Evolutionary conservation across 306 rosid species (phyloP), one percentile per base, ranked within the genome.

Genomic region (Ochetophila trinervis): DNA sequence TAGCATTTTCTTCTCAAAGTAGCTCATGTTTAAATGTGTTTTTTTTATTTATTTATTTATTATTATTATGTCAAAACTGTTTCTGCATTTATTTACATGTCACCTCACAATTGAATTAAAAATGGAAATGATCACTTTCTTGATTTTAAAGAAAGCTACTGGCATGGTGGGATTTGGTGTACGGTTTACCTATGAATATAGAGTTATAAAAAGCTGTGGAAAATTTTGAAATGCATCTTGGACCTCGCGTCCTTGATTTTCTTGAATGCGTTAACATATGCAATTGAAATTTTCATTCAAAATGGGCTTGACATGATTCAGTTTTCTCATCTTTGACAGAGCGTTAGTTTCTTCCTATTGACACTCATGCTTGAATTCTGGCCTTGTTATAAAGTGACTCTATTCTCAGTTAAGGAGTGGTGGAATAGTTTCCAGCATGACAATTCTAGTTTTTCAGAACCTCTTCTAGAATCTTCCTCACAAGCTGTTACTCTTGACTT

Each of bases 361-460:
- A 85, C 96, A 14, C 88, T 93, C 18, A 86, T 74, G 34, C 89
- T 93, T 70, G 97, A 93, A 79, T 53, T 74, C 74, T 68, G 81
- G 50, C 95, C 95, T 68, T 86, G 82, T 10, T 80, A 78, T 74
- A 87, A 87, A 54, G 63, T 79, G 77, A 82, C 84, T 60, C 74
- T 66, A 20, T 61, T 70, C 68, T 52, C 75, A 58, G 55, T 87
- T 72, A 86, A 76, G 78, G 84, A 67, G 65, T 82, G 85, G 88
- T 89, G 89, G 85, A 72, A 74, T 70, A 58, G 59, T 49, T 66
- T 74, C 79, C 63, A 19, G 22, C 69, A 1, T 27, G 75, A 71
- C 71, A 67, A 80, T 70, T 66, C 87, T 27, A 20, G 83, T 68
- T 70, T 83, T 80, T 76, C 63, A 66, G 95, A 93, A 76, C 87